These are phyloP conservation scores for Lantana camara DNA, from an alignment of 257 asterid genomes.

Conservation along the genomic window DNA sequence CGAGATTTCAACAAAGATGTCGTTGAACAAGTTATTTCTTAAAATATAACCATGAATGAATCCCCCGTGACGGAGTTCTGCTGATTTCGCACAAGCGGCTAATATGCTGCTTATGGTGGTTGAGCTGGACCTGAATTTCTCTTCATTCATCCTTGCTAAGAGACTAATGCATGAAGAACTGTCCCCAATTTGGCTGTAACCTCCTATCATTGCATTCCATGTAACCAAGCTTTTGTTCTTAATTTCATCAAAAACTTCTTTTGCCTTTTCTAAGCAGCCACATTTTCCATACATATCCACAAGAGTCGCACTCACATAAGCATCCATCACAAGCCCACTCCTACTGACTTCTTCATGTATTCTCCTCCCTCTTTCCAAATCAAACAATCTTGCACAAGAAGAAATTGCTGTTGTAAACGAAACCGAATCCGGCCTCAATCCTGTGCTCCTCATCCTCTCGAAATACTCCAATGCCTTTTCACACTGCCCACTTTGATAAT, in stretches of 20 bases:
- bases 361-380: constrained; percentile 56
- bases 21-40: constrained; percentile 40
- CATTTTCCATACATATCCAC: constrained; percentile 88
- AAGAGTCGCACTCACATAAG: constrained; percentile 64
- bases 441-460: constrained; percentile 59
- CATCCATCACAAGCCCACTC: constrained; percentile 50
- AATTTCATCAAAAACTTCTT: constrained; percentile 55
- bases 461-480: constrained; percentile 64
- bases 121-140: constrained; percentile 45
- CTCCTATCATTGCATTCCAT: constrained; percentile 80
- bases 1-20: constrained; percentile 51
- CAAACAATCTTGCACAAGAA: constrained; percentile 61
- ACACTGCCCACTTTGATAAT: constrained; percentile 69
- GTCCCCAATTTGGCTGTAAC: constrained; percentile 69
- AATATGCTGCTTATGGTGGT: constrained; percentile 65
- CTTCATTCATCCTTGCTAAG: constrained; percentile 49
- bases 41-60: constrained; percentile 61
- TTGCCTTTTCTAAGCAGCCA: constrained; percentile 61
- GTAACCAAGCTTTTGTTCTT: constrained; percentile 62
- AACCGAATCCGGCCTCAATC: constrained; percentile 60
- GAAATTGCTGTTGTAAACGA: constrained; percentile 73
- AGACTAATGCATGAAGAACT: constrained; percentile 54
- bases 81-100: constrained; percentile 69
- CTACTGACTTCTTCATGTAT: constrained; percentile 57
- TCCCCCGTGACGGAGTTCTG: constrained; percentile 53